Evolutionary conservation across 805 yeast genomes (phyloP), one percentile per base, ranked within the genome.

Genomic region (Metschnikowia gelsemii): DNA sequence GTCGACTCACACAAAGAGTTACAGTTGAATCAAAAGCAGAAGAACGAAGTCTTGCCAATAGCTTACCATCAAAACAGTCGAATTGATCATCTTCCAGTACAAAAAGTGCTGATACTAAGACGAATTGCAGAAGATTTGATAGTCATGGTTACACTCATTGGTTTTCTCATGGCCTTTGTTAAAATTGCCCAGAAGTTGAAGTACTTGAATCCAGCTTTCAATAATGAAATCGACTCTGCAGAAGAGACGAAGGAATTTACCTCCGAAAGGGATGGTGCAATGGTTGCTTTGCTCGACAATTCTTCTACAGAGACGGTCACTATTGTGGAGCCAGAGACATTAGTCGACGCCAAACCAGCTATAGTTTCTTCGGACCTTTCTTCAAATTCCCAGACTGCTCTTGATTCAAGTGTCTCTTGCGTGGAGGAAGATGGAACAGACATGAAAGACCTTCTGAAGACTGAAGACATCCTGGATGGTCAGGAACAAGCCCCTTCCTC

Each of bases 81-180:
- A 1, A 14, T 35, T 22, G 37, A 41, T 13, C 14, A 12, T 12
- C 7, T 12, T 2, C 40, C 40, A n/a, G 32, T 26, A 9, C 44
- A 41, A n/a, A 41, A 35, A 9, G 44, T 41, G n/a, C 40, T 35
- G 37, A 30, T 68, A 28, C 32, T 43, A 29, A 47, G 57, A 11
- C 57, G 77, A 43, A 56, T 72, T 4, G 54, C 72, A 39, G 84
- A 79, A 50, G 80, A 78, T 50, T 62, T 76, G n/a, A 49, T 72
- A 4, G 75, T 76, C 13, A 66, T 79, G 7, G 36, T 64, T 4
- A 49, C 68, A 1, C 61, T 74, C 7, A 39, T 72, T 14, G 38
- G 60, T 1, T 55, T 73, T 2, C 54, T 73, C 5, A 56, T 69
- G 22, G 46, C 61, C 1, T 54, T 75, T 14, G 66, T 75, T 0